phyloP scores from a whole-genome alignment of 495 filamentous ascomycete species.

The Evernia prunastri region DNA sequence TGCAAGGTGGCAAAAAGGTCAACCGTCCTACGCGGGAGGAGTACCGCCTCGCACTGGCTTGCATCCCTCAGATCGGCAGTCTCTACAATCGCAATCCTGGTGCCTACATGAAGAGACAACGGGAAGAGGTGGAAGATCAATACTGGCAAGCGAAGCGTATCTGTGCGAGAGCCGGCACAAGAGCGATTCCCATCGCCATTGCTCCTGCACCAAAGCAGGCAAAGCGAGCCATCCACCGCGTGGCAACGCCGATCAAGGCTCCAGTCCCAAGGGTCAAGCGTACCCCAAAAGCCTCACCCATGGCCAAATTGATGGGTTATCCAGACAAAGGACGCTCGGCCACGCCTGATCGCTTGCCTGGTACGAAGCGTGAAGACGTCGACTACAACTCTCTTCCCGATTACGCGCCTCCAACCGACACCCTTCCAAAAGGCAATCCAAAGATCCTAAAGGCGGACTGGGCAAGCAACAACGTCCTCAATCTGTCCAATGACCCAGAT shows the following conservation, averaged over 20 bases:
- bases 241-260: slow-evolving; percentile 19
- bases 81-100: slow-evolving; percentile 52
- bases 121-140: slow-evolving; percentile 51
- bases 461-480: slow-evolving; percentile 67
- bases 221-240: slow-evolving; percentile 26
- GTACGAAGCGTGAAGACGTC: slow-evolving; percentile 71
- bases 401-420: slow-evolving; percentile 64
- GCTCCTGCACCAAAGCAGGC: slow-evolving; percentile 32
- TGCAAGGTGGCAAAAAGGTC: slow-evolving; percentile 46
- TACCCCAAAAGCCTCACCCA: slow-evolving; percentile 37
- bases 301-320: slow-evolving; percentile 35
- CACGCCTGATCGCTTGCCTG: slow-evolving; percentile 41
- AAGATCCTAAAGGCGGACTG: slow-evolving; percentile 76
- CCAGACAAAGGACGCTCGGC: slow-evolving; percentile 37
- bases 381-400: slow-evolving; percentile 76
- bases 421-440: slow-evolving; percentile 56
- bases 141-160: slow-evolving; percentile 39
- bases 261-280: slow-evolving; percentile 40
- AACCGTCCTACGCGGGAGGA: slow-evolving; percentile 63
- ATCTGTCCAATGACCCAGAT: slow-evolving; percentile 75
- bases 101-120: slow-evolving; percentile 58
- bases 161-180: slow-evolving; percentile 24
- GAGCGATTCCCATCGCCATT: slow-evolving; percentile 20
- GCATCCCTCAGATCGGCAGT: slow-evolving; percentile 57
- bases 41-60: slow-evolving; percentile 60